A percentile compares a stretch with the other conserved stretches of the same genome.
These are phyloP conservation scores for Exophiala xenobiotica DNA, from an alignment of 2,329 filamentous ascomycete genomes.

Conservation along the genomic window DNA sequence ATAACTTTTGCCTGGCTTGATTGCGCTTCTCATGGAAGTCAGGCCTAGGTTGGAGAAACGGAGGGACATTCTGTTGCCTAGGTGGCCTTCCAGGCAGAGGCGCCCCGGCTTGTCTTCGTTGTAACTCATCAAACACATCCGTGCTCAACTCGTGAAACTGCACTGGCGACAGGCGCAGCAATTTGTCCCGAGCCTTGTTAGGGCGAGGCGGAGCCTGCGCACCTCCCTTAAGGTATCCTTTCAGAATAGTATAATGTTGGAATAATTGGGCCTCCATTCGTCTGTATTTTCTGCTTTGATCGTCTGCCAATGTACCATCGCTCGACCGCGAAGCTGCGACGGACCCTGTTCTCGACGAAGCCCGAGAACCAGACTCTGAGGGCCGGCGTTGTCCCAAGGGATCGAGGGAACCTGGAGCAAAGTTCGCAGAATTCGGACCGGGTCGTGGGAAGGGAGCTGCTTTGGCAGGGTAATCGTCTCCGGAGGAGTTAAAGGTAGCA, in stretches of 20 bases:
- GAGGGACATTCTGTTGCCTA: constrained; percentile 54
- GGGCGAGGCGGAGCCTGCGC: constrained; percentile 43
- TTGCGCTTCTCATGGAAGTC: constrained; percentile 96
- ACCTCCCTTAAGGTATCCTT: constrained; percentile 63
- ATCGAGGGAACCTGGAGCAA: constrained; percentile 21
- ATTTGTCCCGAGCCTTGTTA: constrained; percentile 91
- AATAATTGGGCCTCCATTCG: constrained; percentile 68
- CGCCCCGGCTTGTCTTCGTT: constrained; percentile 74
- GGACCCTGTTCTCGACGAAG: constrained; percentile 83
- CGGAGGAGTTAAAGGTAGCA: constrained; percentile 38
- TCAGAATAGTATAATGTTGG: constrained; percentile 80
- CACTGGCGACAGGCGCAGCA: constrained; percentile 81
- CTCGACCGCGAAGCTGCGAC: constrained; percentile 72
- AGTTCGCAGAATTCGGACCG: constrained; percentile 20
- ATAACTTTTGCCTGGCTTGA: constrained; percentile 92
- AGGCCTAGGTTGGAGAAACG: constrained; percentile 77
- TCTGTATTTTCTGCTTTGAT: constrained; percentile 60
- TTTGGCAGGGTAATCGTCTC: constrained; percentile 22
- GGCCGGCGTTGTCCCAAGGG: constrained; percentile 44
- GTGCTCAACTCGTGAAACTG: constrained; percentile 98
- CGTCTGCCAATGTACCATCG: constrained; percentile 68
- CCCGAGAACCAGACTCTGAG: constrained; percentile 42
- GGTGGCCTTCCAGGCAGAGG: constrained; percentile 38
- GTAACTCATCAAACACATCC: constrained; percentile 92
- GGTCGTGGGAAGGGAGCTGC: constrained; percentile 14